These are phyloP conservation scores for Carallia pectinifolia DNA, from an alignment of 345 rosid genomes.

Conservation along the genomic window DNA sequence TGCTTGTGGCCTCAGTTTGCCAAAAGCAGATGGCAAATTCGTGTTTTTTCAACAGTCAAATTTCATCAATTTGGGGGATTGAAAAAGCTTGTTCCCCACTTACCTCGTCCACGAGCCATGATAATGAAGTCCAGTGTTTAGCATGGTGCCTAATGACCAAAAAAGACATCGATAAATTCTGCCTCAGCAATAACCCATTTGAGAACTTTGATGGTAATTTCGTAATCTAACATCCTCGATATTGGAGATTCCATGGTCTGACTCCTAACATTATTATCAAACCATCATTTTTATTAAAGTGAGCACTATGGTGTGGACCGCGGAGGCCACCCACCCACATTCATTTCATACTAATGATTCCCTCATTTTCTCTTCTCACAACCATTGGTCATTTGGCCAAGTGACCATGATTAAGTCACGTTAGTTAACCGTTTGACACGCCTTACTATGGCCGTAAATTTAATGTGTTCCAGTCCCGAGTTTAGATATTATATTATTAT, in stretches of 20 bases:
- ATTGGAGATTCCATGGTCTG: conserved; percentile 17
- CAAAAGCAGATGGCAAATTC: conserved; percentile 14
- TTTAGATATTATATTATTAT: no score
- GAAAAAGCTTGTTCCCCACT: conserved; percentile 56
- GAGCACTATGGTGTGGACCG: conserved; percentile 5
- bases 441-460: no score
- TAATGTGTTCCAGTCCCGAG: no score
- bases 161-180: background rate
- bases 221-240: background rate
- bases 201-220: background rate
- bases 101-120: conserved; percentile 17
- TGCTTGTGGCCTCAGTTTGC: background rate
- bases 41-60: conserved; percentile 41
- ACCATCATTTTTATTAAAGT: conserved; percentile 19
- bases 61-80: conserved; percentile 47
- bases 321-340: conserved; percentile 26
- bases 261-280: background rate
- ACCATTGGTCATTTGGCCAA: no score
- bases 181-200: fast-evolving
- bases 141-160: conserved; percentile 4
- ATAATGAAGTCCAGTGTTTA: conserved; percentile 26
- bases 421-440: no score
- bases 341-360: background rate
- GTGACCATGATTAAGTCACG: no score
- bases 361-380: background rate